Evolutionary conservation across 2,329 filamentous ascomycete species (phyloP).

Genomic region (Penicillium occitanis): DNA sequence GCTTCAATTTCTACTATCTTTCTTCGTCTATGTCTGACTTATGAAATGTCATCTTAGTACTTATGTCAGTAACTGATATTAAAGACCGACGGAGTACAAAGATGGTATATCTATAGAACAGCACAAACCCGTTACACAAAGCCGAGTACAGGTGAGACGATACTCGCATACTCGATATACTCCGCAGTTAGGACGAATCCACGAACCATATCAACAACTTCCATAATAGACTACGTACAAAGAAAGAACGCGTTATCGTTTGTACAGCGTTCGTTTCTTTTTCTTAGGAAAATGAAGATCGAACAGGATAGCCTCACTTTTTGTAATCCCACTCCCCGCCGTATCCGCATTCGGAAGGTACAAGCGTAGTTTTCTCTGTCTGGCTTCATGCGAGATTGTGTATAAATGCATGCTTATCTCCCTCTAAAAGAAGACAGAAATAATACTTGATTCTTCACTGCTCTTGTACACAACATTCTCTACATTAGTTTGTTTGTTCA

Average conservation of each 20-base stretch:
- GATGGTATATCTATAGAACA: neutral
- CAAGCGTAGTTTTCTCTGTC: constrained; percentile 11
- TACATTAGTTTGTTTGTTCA: neutral
- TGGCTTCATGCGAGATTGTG: neutral
- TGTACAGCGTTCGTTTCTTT: neutral
- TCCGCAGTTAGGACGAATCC: neutral
- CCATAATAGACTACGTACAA: neutral
- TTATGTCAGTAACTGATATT: neutral
- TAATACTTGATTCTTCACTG: neutral
- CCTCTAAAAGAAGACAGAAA: neutral
- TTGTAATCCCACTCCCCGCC: neutral
- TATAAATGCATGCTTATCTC: constrained; percentile 8
- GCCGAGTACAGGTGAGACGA: neutral
- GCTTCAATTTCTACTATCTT: neutral
- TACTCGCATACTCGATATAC: neutral
- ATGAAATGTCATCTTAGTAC: neutral
- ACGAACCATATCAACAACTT: neutral
- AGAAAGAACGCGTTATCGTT: neutral
- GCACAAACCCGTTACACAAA: neutral
- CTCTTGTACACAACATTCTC: neutral
- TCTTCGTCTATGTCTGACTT: neutral
- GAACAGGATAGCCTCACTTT: constrained; percentile 14
- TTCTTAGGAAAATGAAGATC: neutral
- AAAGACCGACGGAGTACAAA: neutral
- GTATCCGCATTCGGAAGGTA: constrained; percentile 20